A percentile compares a stretch with the other conserved stretches of the same genome.
Evolutionary conservation across 305 asterid genomes (phyloP).

Genomic region (Stenogyne calaminthoides): DNA sequence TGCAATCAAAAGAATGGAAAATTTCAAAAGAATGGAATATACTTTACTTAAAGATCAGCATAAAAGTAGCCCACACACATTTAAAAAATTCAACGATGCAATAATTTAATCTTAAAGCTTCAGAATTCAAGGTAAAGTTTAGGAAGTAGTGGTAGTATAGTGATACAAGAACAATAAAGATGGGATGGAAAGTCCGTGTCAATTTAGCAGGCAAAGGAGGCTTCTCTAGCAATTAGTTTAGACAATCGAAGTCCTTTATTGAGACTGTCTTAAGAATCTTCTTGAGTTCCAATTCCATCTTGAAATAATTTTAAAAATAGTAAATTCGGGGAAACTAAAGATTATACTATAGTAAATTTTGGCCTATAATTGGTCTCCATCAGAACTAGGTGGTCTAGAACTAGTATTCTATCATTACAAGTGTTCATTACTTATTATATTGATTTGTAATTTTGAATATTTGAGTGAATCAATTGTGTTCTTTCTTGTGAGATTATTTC

Average conservation of each 20-base stretch:
- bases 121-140: neutral
- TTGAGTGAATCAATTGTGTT: neutral
- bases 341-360: neutral
- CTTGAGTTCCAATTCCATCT: neutral
- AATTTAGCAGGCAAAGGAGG: neutral
- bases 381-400: neutral
- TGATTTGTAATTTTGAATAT: neutral
- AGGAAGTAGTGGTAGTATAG: neutral
- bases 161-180: neutral
- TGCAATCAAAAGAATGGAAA: neutral
- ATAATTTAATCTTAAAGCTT: conserved; percentile 6
- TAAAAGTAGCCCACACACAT: neutral
- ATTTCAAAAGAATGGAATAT: neutral
- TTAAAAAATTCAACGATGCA: neutral
- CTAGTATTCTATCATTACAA: neutral
- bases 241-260: neutral
- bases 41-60: neutral
- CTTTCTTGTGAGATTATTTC: neutral
- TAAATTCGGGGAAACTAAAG: neutral
- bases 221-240: neutral
- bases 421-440: neutral
- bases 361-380: neutral
- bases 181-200: neutral
- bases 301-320: neutral
- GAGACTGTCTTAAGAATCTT: neutral